Base-by-base conservation (phyloP, 169 alveolate genomes). In the Eimeria sp. region DNA sequence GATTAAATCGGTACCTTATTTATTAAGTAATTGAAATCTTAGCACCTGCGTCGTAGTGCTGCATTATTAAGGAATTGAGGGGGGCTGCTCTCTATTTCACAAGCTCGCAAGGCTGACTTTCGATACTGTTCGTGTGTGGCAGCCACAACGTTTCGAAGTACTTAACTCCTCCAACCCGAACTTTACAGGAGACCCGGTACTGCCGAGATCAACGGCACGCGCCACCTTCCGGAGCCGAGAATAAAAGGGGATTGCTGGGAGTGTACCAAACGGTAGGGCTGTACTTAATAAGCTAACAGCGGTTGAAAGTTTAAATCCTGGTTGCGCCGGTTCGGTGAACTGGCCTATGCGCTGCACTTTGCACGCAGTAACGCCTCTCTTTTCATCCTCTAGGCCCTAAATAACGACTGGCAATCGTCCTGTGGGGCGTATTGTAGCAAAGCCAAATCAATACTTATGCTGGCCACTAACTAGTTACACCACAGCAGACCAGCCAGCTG, bases 341-440 rank as follows among this genome's bases (percentile, higher is more conserved):
- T 74, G 58, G 83, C 56, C 83, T 74, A 74, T 20, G 83, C 83
- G 58, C 56, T 40, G 83, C 83, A 74, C 78, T 33, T 68, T 30
- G 78, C 43, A 40, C 14, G 56, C 83, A 74, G 23, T 6, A 13
- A 58, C 58, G 18, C 37, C 16, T 11, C 40, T 74, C 56, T 40
- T 40, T 74, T 40, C 54, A 54, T 37, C 83, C n/a, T 2, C 18
- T 56, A 74, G 43, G 37, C 83, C 18, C 18, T 74, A 0, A 74
- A 74, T 40, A 56, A 74, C 40, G 56, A 74, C 37, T 37, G 18
- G 0, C 56, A 0, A 40, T 74, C 30, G 30, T 13, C 4, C 56
- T 74, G 83, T 37, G 40, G 13, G 0, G 54, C 37, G 14, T 74
- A 40, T 40, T 74, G 18, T 40, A 40, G 56, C 40, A 40, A 16